A percentile compares a stretch with the other conserved stretches of the same genome.
phyloP scores from a whole-genome alignment of 768 basidiomycete genomes.

The Suillus plorans region DNA sequence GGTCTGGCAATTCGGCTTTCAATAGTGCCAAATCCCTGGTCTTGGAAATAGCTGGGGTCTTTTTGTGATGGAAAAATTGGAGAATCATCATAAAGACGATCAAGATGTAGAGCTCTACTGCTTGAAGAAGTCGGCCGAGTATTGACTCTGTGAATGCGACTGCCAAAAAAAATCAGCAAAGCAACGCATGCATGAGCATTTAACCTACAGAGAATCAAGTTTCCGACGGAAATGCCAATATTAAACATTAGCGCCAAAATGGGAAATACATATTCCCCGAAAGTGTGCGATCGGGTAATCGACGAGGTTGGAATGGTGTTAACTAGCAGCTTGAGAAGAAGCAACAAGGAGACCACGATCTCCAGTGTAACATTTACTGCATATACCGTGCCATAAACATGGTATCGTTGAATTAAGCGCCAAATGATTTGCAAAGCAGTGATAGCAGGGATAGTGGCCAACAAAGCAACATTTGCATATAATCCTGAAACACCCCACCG shows the following conservation, averaged over 20 bases:
- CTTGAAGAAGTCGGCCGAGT: conserved; percentile 66
- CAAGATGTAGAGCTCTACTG: conserved; percentile 60
- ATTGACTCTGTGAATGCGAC: conserved; percentile 69
- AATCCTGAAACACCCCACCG: conserved; percentile 61
- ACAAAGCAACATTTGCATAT: conserved; percentile 49
- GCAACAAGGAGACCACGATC: conserved; percentile 54
- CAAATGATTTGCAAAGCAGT: conserved; percentile 63
- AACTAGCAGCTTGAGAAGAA: conserved; percentile 61
- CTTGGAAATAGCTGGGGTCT: conserved; percentile 13
- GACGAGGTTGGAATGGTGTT: conserved; percentile 48
- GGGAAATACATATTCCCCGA: conserved; percentile 48
- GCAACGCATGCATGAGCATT: conserved; percentile 6
- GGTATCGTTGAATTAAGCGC: conserved; percentile 45
- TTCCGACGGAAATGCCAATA: conserved; percentile 52
- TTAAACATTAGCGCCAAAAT: conserved; percentile 54
- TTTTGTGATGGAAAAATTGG: conserved; percentile 34
- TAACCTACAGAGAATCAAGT: conserved; percentile 56
- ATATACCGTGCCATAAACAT: conserved; percentile 48
- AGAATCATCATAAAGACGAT: conserved; percentile 56
- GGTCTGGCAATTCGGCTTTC: conserved; percentile 23
- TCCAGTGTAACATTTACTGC: conserved; percentile 57
- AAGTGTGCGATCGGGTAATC: conserved; percentile 39
- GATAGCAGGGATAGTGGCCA: conserved; percentile 45
- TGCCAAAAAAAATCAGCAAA: conserved; percentile 26
- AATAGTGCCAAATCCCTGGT: not conserved